These are phyloP conservation scores for Hygrophoropsis aurantiaca DNA, from an alignment of 768 basidiomycete species.

Conservation along the genomic window DNA sequence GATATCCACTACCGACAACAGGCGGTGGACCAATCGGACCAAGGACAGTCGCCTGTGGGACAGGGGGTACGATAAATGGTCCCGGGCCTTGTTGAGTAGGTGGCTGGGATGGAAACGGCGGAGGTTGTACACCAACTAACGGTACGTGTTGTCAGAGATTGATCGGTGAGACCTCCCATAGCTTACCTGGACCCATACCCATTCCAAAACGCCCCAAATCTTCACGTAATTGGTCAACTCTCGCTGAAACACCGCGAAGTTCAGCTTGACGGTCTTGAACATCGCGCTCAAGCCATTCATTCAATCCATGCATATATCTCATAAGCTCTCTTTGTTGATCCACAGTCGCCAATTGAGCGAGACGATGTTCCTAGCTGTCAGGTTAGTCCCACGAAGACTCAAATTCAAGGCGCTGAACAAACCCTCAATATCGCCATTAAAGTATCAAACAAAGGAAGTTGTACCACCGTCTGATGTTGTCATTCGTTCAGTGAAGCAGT, in stretches of 20 bases:
- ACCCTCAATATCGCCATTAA: constrained; percentile 71
- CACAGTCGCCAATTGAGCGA: constrained; percentile 70
- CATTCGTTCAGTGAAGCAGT: background rate
- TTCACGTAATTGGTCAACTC: constrained; percentile 50
- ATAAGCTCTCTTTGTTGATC: constrained; percentile 80
- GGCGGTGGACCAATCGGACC: constrained; percentile 13
- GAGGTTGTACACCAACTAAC: constrained; percentile 5
- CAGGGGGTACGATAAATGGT: constrained; percentile 21
- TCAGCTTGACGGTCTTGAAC: constrained; percentile 78
- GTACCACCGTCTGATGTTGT: constrained; percentile 57
- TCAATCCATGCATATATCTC: constrained; percentile 74
- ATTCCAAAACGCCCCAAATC: constrained; percentile 45
- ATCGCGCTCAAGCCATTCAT: constrained; percentile 78
- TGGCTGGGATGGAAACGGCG: constrained; percentile 25
- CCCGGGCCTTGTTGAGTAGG: constrained; percentile 2
- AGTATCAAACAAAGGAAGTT: constrained; percentile 67
- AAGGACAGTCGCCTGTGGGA: constrained; percentile 13
- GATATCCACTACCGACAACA: constrained; percentile 14
- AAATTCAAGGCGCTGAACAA: constrained; percentile 18
- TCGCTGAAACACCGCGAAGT: constrained; percentile 61
- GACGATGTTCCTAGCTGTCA: constrained; percentile 63
- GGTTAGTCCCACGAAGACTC: background rate
- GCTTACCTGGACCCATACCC: constrained; percentile 41
- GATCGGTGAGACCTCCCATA: no score
- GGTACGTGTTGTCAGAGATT: no score